Conservation (phyloP, 345 rosid genomes). For the Aethionema arabicum region DNA sequence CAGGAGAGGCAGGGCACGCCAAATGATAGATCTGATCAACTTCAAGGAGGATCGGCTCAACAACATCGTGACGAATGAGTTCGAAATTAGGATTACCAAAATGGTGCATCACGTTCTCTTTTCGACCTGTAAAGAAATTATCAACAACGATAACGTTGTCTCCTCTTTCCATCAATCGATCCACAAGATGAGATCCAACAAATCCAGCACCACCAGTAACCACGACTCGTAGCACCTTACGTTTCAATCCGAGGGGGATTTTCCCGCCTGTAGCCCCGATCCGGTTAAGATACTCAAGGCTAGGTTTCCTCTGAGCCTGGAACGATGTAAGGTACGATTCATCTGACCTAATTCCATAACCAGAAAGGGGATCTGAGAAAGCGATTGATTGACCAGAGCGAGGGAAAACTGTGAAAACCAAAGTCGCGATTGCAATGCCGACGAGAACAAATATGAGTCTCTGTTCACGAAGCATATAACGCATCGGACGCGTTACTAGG, state of each 20-base stretch:
- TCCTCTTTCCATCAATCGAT: slow-evolving; percentile 71
- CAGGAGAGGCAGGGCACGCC: slow-evolving; percentile 92
- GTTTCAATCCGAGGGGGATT: slow-evolving; percentile 57
- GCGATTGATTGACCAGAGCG: slow-evolving; percentile 29
- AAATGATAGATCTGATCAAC: slow-evolving; percentile 92
- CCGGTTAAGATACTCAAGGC: slow-evolving; percentile 19
- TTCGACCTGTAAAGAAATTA: slow-evolving; percentile 75
- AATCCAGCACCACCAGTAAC: slow-evolving; percentile 91
- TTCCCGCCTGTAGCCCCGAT: slow-evolving; percentile 45
- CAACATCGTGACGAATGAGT: slow-evolving; percentile 77
- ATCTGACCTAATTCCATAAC: slow-evolving; percentile 30
- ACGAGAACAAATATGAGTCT: slow-evolving; percentile 52
- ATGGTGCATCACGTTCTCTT: slow-evolving; percentile 72
- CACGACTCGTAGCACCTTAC: slow-evolving; percentile 55
- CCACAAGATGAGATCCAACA: slow-evolving; percentile 91
- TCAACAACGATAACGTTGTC: slow-evolving; percentile 78
- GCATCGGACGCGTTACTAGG: slow-evolving; percentile 50
- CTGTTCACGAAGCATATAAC: slow-evolving; percentile 51
- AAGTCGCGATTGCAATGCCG: slow-evolving; percentile 59
- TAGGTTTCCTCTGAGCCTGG: slow-evolving; percentile 36
- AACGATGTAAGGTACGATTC: slow-evolving; percentile 29
- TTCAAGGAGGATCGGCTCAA: slow-evolving; percentile 74
- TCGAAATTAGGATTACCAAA: slow-evolving; percentile 75
- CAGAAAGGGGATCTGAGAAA: slow-evolving; percentile 26
- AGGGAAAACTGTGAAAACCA: slow-evolving; percentile 56